These are phyloP conservation scores for Nyssa sinensis DNA, from an alignment of 148 eudicot genomes.

Conservation along the genomic window DNA sequence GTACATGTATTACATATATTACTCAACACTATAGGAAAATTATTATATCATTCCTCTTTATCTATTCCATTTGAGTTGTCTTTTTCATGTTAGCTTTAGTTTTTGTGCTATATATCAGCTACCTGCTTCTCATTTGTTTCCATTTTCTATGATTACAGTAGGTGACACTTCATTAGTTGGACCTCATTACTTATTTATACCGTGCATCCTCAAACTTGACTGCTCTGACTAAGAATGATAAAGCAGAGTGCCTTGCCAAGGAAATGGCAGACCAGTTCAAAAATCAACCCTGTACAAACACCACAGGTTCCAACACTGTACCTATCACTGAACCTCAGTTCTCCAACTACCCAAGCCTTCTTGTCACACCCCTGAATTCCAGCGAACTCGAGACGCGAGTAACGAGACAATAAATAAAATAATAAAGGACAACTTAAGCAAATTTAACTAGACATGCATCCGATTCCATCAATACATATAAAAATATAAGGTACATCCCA, in stretches of 20 bases:
- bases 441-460: too few relatives aligned
- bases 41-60: background rate
- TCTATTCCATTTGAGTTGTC: background rate
- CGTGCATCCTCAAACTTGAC: slow-evolving; percentile 52
- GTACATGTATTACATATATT: background rate
- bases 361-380: too few relatives aligned
- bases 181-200: too few relatives aligned
- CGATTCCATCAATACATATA: too few relatives aligned
- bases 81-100: background rate
- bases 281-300: slow-evolving; percentile 62
- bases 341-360: slow-evolving; percentile 42
- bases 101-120: background rate
- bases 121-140: background rate
- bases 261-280: slow-evolving; percentile 65
- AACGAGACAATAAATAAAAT: too few relatives aligned
- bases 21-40: background rate
- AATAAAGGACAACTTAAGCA: too few relatives aligned
- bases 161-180: background rate
- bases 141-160: background rate
- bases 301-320: slow-evolving; percentile 58
- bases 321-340: slow-evolving; percentile 62
- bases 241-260: slow-evolving; percentile 65
- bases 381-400: too few relatives aligned
- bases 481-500: too few relatives aligned
- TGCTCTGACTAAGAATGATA: slow-evolving; percentile 41